Conservation (phyloP, 139 green algal genomes). For the Astrephomene gubernaculifera region DNA sequence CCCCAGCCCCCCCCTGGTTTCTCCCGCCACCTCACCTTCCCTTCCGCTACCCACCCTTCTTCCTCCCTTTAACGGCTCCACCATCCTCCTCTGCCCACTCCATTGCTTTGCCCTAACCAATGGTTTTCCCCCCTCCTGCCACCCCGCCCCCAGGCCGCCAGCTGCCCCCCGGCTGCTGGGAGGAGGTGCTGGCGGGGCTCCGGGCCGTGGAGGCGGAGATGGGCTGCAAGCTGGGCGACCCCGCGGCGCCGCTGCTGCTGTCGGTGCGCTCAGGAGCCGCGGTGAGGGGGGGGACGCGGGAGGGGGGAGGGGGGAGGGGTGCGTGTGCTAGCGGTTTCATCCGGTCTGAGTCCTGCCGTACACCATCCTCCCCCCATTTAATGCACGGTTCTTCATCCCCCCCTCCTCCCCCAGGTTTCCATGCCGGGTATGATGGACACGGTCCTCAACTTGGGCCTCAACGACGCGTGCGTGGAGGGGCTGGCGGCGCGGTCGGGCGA, state of each 20-base stretch:
- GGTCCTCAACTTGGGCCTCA: constrained; percentile 92
- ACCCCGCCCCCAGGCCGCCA: constrained; percentile 42
- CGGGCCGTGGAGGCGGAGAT: constrained; percentile 73
- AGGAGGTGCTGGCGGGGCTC: constrained; percentile 76
- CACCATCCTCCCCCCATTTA: no score
- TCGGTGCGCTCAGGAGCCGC: constrained; percentile 91
- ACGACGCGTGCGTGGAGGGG: constrained; percentile 78
- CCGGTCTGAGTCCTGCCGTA: background rate
- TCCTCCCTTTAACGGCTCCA: no score
- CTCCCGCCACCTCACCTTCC: no score
- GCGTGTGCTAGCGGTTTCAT: background rate
- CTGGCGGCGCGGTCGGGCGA: constrained; percentile 65
- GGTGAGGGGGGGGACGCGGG: constrained; percentile 49
- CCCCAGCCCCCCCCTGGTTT: no score
- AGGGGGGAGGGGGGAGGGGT: background rate
- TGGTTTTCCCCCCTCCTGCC: no score
- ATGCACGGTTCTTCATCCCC: background rate
- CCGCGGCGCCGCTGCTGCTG: constrained; percentile 82
- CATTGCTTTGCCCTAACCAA: no score
- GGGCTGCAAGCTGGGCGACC: constrained; percentile 77
- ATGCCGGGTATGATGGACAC: constrained; percentile 96
- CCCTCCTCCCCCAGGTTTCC: constrained; percentile 52
- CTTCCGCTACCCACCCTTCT: no score
- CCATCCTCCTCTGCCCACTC: no score
- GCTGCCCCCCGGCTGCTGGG: constrained; percentile 59